Base-by-base conservation (phyloP, 768 basidiomycete species). In the Kwoniella botswanensis region DNA sequence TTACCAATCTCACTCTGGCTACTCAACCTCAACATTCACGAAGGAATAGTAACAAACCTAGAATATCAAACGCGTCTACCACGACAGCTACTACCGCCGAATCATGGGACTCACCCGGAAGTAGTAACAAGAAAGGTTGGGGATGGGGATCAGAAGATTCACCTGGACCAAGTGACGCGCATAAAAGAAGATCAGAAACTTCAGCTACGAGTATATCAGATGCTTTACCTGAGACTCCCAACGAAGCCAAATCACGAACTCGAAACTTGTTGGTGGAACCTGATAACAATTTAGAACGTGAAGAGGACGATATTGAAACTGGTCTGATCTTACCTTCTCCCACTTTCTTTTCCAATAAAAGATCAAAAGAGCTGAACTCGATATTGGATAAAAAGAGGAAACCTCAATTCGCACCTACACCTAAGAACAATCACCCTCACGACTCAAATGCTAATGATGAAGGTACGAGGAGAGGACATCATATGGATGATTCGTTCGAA, bases 361-460 rank as follows among this genome's bases (percentile, higher is more conserved):
- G 79, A 26, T 68, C 74, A 18, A 78, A 75, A 22, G 82, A 82
- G 57, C 70, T 83, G 46, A 83, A 82, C 60, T 63, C 63, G 11
- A 74, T 83, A 18, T 67, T 83, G 12, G 82, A 83, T 56, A 26
- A 68, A 54, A 83, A 83, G 64, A 71, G 82, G 29, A 78, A 76
- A 72, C 76, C 78, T 15, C 75, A 78, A 55, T 73, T 46, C 61
- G 68, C 70, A 2, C 71, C 65, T 17, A n/a, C 63, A 12, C 64
- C 22, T 54, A 17, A 69, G 18, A 54, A 63, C n/a, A 29, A 41
- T 53, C 57, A 62, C 43, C 64, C 65, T 41, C 63, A 43, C 13
- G 35, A 68, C 1, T 13, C 24, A 12, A 72, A 41, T 15, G 64
- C 67, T 17, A 11, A 10, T 56, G 41, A 61, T 18, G 55, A 59